Evolutionary conservation across 2,329 filamentous ascomycete genomes (phyloP).

Genomic region (Purpureocillium lavendulum): DNA sequence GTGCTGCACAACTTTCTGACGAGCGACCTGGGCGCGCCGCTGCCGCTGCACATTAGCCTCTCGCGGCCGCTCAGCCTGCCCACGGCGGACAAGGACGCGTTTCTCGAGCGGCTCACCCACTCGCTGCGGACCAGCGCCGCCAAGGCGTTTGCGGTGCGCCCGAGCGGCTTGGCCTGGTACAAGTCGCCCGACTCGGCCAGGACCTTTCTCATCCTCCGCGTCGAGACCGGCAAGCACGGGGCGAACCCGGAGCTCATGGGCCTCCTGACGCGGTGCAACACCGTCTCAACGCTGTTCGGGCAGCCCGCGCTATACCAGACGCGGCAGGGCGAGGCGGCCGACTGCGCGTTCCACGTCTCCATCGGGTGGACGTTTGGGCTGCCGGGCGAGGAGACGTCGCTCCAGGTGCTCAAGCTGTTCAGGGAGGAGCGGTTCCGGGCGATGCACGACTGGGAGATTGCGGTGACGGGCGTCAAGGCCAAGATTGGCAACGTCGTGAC

Average conservation of each 20-base stretch:
- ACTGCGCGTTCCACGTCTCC: conserved; percentile 70
- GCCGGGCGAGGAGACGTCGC: conserved; percentile 32
- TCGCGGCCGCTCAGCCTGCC: conserved; percentile 71
- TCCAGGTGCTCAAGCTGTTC: conserved; percentile 17
- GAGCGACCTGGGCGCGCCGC: conserved; percentile 67
- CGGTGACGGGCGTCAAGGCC: conserved; percentile 55
- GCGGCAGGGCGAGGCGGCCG: conserved; percentile 13
- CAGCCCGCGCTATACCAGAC: conserved; percentile 64
- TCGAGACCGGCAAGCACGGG: conserved; percentile 28
- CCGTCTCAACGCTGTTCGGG: conserved; percentile 44
- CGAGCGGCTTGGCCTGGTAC: conserved; percentile 37
- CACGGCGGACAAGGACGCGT: conserved; percentile 63
- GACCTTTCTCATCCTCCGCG: conserved; percentile 75
- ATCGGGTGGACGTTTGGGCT: conserved; percentile 71
- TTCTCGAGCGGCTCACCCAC: conserved; percentile 47
- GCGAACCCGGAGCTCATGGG: conserved; percentile 46
- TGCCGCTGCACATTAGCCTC: conserved; percentile 85
- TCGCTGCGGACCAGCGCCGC: conserved; percentile 23
- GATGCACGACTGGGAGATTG: conserved; percentile 36
- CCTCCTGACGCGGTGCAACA: conserved; percentile 62
- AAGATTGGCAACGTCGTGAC: conserved; percentile 68
- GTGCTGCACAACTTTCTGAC: conserved; percentile 60
- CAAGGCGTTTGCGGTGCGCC: conserved; percentile 28
- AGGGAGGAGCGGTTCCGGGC: conserved; percentile 13
- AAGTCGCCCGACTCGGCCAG: conserved; percentile 52